phyloP scores from a whole-genome alignment of 768 basidiomycete species.

The Ramaria rubella region DNA sequence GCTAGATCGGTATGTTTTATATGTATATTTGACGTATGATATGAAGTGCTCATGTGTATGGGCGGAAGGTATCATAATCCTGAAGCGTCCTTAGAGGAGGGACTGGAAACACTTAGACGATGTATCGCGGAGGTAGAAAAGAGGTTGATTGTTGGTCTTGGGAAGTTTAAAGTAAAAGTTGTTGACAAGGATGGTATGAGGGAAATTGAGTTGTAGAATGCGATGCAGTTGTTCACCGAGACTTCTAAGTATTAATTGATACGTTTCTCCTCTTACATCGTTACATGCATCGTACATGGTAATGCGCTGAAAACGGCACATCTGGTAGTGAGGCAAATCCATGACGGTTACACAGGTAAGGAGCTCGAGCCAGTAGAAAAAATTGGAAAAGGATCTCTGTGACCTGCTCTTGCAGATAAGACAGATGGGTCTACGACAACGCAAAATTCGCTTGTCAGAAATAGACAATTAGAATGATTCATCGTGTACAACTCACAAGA shows the following conservation, averaged over 20 bases:
- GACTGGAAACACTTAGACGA: constrained; percentile 72
- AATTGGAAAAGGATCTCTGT: no score
- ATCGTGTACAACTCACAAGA: no score
- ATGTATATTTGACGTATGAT: not conserved
- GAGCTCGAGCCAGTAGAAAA: not conserved
- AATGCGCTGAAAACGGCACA: not conserved
- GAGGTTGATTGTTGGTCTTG: constrained; percentile 72
- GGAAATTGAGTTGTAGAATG: constrained; percentile 61
- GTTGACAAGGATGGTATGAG: constrained; percentile 89
- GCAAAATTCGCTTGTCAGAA: no score
- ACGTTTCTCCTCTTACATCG: not conserved
- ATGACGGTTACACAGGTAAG: not conserved
- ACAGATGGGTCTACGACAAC: no score
- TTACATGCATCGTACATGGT: not conserved
- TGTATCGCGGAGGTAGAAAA: constrained; percentile 87
- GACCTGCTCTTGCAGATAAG: no score
- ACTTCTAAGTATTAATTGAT: not conserved
- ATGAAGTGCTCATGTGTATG: not conserved
- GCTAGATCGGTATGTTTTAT: constrained; percentile 67
- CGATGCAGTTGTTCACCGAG: not conserved
- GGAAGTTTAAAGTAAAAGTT: constrained; percentile 81
- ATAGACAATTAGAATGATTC: no score
- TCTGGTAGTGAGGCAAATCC: not conserved
- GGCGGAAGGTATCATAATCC: constrained; percentile 79
- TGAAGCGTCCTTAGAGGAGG: constrained; percentile 77